Percentiles rank a stretch among this genome's conserved stretches.
These are phyloP conservation scores for Monosporascus sp. DNA, from an alignment of 2,329 filamentous ascomycete genomes.

Conservation along the genomic window DNA sequence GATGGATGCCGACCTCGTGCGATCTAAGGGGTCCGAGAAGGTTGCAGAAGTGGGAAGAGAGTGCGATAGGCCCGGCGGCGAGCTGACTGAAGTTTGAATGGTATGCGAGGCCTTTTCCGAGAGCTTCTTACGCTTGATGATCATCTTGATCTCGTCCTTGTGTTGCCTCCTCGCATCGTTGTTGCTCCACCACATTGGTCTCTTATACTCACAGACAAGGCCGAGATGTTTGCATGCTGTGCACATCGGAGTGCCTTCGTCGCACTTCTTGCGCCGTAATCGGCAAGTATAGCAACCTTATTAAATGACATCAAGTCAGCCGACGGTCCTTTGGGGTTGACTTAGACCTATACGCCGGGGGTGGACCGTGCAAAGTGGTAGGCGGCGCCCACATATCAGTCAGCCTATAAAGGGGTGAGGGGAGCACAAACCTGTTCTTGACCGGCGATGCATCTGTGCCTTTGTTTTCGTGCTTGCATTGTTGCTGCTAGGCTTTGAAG, in stretches of 20 bases:
- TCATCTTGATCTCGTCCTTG: conserved; percentile 94
- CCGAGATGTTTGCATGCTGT: conserved; percentile 69
- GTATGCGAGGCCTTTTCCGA: conserved; percentile 71
- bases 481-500: conserved; percentile 45
- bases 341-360: conserved; percentile 14
- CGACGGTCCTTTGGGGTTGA: conserved; percentile 11
- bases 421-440: conserved; percentile 76
- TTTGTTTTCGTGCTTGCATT: conserved; percentile 60
- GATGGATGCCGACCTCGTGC: conserved; percentile 71
- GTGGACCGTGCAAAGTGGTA: conserved; percentile 10
- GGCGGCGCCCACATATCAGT: conserved; percentile 7
- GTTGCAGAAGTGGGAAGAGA: conserved; percentile 77
- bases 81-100: conserved; percentile 53
- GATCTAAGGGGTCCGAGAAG: conserved; percentile 68
- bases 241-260: conserved; percentile 59
- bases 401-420: conserved; percentile 11
- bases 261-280: conserved; percentile 64
- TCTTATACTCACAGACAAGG: conserved; percentile 90
- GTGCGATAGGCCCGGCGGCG: conserved; percentile 74
- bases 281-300: conserved; percentile 65
- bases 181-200: conserved; percentile 96
- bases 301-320: conserved; percentile 25
- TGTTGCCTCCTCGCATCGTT: conserved; percentile 78
- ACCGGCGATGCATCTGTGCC: conserved; percentile 87
- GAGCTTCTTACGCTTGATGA: conserved; percentile 95